Percentiles rank a stretch among this genome's conserved stretches.
phyloP scores from a whole-genome alignment of 163 green algal species.

The Chlorella variabilis region DNA sequence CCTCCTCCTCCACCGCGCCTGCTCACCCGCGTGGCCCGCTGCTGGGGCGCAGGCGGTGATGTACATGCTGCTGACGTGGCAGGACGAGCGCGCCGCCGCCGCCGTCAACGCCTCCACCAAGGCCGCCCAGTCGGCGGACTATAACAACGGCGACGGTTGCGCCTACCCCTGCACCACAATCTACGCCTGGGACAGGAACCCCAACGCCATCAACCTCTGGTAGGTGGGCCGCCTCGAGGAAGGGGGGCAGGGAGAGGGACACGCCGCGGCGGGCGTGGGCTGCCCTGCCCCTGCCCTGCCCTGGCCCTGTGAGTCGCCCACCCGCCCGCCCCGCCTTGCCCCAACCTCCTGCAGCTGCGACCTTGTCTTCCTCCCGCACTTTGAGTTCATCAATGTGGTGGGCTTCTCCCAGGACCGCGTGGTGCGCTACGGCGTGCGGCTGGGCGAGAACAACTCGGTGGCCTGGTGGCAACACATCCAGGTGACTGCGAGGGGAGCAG shows the following conservation, averaged over 20 bases:
- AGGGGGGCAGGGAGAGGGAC: not conserved
- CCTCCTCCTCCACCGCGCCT: not conserved
- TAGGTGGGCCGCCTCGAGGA: not conserved
- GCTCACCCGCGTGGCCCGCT: not conserved
- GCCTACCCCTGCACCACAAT: conserved; percentile 26
- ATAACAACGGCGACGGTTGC: conserved; percentile 27
- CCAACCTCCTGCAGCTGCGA: conserved; percentile 22
- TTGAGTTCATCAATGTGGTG: conserved; percentile 35
- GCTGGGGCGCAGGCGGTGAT: conserved; percentile 14
- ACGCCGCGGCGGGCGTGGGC: not conserved
- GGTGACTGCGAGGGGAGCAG: not conserved
- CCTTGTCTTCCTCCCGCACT: conserved; percentile 19
- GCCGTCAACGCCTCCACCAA: not conserved
- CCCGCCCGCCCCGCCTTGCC: not conserved
- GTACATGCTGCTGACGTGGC: conserved; percentile 37
- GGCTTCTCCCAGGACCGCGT: conserved; percentile 22
- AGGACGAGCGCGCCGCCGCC: not conserved
- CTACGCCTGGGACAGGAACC: conserved; percentile 12
- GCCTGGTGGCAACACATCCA: conserved; percentile 35
- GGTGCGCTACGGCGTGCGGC: conserved; percentile 25
- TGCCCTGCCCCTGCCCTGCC: no score
- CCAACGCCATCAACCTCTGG: not conserved
- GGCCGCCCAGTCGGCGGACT: not conserved
- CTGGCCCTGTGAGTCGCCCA: not conserved
- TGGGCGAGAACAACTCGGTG: not conserved